These are phyloP conservation scores for Drechmeria coniospora DNA, from an alignment of 2,329 filamentous ascomycete species.

Conservation along the genomic window DNA sequence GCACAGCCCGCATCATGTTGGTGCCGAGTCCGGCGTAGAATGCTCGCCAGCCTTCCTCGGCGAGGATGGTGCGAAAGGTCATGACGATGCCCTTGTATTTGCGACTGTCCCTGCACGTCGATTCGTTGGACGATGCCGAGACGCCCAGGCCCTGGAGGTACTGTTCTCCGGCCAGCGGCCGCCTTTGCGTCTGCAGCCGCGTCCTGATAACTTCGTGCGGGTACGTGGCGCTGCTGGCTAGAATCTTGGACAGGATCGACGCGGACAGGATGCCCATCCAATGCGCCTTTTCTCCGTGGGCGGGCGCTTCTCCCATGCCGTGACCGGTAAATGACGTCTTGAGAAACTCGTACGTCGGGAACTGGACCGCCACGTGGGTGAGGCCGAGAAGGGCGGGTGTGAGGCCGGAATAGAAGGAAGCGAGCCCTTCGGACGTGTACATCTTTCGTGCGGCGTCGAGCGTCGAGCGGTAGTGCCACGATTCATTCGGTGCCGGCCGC, in stretches of 20 bases:
- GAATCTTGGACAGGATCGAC: constrained; percentile 84
- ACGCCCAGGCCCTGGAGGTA: constrained; percentile 35
- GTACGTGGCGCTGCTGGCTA: constrained; percentile 89
- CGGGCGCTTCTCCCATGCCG: constrained; percentile 56
- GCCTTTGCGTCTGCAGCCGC: constrained; percentile 80
- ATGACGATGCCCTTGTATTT: constrained; percentile 66
- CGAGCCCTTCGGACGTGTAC: constrained; percentile 78
- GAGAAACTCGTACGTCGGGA: constrained; percentile 87
- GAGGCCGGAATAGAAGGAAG: constrained; percentile 89
- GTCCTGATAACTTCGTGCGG: constrained; percentile 94
- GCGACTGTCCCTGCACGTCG: constrained; percentile 15
- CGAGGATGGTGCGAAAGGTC: constrained; percentile 72
- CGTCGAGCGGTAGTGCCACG: constrained; percentile 84
- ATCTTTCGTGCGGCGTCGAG: constrained; percentile 89
- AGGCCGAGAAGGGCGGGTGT: constrained; percentile 83
- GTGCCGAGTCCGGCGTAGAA: constrained; percentile 97
- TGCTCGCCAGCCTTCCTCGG: constrained; percentile 86
- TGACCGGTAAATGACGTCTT: constrained; percentile 82
- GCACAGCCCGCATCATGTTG: constrained; percentile 91
- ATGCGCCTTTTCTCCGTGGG: constrained; percentile 36
- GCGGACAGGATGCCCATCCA: constrained; percentile 75
- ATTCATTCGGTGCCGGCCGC: constrained; percentile 42
- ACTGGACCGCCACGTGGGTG: constrained; percentile 92
- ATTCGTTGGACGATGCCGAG: constrained; percentile 16
- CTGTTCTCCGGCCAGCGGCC: constrained; percentile 43